Conservation (phyloP, 164 flowering plant species). For the Macadamia tetraphylla region DNA sequence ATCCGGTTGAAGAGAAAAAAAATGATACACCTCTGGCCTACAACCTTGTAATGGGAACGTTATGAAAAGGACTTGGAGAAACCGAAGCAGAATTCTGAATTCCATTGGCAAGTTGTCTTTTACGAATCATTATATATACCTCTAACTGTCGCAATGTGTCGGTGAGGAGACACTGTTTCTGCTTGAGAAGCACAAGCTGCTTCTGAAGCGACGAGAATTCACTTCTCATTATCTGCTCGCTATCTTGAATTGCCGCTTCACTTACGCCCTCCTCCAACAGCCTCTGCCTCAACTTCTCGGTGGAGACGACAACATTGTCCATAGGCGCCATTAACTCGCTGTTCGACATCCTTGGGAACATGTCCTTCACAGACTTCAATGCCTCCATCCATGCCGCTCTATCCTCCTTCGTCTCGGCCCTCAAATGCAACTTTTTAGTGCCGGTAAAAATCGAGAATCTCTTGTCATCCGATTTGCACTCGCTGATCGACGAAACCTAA, state of each 20-base stretch:
- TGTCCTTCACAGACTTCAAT: constrained; percentile 82
- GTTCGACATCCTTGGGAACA: constrained; percentile 90
- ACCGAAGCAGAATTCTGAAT: constrained; percentile 16
- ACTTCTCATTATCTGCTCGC: constrained; percentile 46
- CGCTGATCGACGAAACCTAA: constrained; percentile 61
- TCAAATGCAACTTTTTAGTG: constrained; percentile 79
- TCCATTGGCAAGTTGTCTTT: constrained; percentile 9
- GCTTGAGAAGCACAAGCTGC: constrained; percentile 72
- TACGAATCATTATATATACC: constrained; percentile 42
- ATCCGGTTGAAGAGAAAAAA: not conserved
- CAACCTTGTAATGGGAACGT: constrained; percentile 1
- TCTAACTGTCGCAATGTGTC: constrained; percentile 88
- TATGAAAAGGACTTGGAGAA: not conserved
- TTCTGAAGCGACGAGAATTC: constrained; percentile 46
- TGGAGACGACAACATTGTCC: constrained; percentile 46
- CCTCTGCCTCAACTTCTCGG: constrained; percentile 73
- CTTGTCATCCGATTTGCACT: constrained; percentile 60
- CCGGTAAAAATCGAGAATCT: constrained; percentile 63
- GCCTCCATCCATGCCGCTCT: constrained; percentile 82
- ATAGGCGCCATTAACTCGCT: constrained; percentile 65
- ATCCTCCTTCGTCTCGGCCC: constrained; percentile 81
- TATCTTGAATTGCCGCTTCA: constrained; percentile 64
- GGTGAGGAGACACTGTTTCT: constrained; percentile 69
- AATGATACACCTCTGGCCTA: constrained; percentile 4
- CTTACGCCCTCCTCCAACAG: constrained; percentile 68